A percentile compares a stretch with the other conserved stretches of the same genome.
These are phyloP conservation scores for Urostyla sp. DNA, from an alignment of 73 alveolate genomes.

Conservation along the genomic window DNA sequence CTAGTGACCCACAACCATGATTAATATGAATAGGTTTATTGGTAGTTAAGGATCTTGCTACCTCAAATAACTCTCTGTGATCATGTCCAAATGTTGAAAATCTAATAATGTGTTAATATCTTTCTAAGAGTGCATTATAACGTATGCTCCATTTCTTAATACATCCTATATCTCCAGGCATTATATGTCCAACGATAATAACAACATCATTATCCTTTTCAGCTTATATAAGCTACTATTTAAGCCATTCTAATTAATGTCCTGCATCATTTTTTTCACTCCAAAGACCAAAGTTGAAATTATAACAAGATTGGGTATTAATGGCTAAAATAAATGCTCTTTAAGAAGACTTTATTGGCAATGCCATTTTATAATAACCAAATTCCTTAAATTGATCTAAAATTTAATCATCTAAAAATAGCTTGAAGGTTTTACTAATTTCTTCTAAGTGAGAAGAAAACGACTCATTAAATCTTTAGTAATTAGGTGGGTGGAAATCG, in stretches of 20 bases:
- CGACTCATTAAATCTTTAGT: background rate
- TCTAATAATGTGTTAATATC: conserved; percentile 60
- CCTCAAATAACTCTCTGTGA: conserved; percentile 29
- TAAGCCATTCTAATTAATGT: conserved; percentile 46
- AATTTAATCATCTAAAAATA: conserved; percentile 5
- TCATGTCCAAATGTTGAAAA: conserved; percentile 59
- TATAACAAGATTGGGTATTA: conserved; percentile 53
- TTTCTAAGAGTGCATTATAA: conserved; percentile 62
- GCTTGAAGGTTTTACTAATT: conserved; percentile 1
- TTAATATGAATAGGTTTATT: conserved; percentile 33
- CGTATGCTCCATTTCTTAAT: conserved; percentile 36
- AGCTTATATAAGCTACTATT: conserved; percentile 17
- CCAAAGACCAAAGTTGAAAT: conserved; percentile 38
- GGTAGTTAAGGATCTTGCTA: background rate
- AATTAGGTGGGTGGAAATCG: conserved; percentile 49
- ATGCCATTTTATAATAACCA: conserved; percentile 24
- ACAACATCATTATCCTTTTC: conserved; percentile 40
- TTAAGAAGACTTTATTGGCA: conserved; percentile 5
- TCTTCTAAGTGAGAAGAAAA: conserved; percentile 13
- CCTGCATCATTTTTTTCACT: conserved; percentile 54
- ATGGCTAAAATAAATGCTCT: conserved; percentile 22
- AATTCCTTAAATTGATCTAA: conserved; percentile 12
- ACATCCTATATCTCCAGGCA: conserved; percentile 68
- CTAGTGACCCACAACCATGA: conserved; percentile 25
- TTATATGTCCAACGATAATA: conserved; percentile 60